Evolutionary conservation across 495 filamentous ascomycete species (phyloP), one percentile per base, ranked within the genome.

Genomic region (Aeminium ludgeri): DNA sequence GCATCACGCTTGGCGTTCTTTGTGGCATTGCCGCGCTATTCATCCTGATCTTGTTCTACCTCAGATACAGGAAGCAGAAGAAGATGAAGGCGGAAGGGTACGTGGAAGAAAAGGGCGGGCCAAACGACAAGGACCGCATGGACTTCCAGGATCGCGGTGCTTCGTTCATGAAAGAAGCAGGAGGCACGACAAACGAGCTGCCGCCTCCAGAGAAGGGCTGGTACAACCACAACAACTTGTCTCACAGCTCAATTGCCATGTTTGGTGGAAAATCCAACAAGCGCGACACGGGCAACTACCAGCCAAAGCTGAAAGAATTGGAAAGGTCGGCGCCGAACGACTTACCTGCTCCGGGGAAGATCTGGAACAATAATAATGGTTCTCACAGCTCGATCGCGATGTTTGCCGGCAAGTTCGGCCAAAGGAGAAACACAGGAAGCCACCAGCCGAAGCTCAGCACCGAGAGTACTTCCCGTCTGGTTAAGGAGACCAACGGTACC

Each of bases 1-100:
- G 80, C 35, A 79, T 78, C 30, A 78, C 80, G 1, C 68, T 97
- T 0, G 85, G 86, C 3, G 73, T 75, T 12, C 70, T 94, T 17
- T 68, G 84, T 40, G 85, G 79, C 1, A 57, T 80, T 35, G 76
- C 72, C 12, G 57, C 78, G 1, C 55, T 95, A 8, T 59, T 95
- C n/a, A 63, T 78, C 10, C 41, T 76, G 7, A 46, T 82, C 3
- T 66, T 94, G 12, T 61, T 86, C 35, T 64, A 80, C 20, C 59
- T 97, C 10, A 70, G 74, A 50, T 76, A 74, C 43, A 64, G 67
- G 40, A 74, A 46, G 59, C 62, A 19, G 65, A 68, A 58, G 67
- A 73, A 41, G 45, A 59, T 49, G 61, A 67, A 27, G 46, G 49
- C n/a, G 59, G 63, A 50, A 63, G 62, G 66, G 30, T 61, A 56